A percentile compares a stretch with the other conserved stretches of the same genome.
phyloP scores from a whole-genome alignment of 2,329 filamentous ascomycete species.

The Ascochyta koolunga region DNA sequence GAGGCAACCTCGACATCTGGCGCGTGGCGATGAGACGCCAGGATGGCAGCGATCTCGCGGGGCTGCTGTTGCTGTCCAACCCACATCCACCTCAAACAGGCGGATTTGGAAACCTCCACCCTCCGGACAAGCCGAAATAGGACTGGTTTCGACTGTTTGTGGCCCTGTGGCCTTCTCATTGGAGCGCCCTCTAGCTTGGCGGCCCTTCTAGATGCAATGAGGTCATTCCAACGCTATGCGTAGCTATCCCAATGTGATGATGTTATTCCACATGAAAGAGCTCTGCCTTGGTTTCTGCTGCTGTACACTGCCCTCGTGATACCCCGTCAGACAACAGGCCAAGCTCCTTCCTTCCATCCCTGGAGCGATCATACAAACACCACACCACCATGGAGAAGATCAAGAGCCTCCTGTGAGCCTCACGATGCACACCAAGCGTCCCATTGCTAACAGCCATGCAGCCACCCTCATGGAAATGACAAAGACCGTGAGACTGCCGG shows the following conservation, averaged over 20 bases:
- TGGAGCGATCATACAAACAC: slow-evolving; percentile 16
- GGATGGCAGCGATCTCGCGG: slow-evolving; percentile 3
- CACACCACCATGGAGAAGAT: slow-evolving; percentile 51
- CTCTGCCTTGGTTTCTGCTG: slow-evolving; percentile 32
- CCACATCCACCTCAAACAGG: not conserved
- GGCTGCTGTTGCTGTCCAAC: slow-evolving; percentile 6
- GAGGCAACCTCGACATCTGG: not conserved
- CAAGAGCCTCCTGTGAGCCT: slow-evolving; percentile 51
- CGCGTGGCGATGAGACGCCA: not conserved
- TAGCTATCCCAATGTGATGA: slow-evolving; percentile 22
- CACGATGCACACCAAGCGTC: not conserved
- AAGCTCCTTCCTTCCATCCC: slow-evolving; percentile 7
- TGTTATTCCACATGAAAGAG: slow-evolving; percentile 20
- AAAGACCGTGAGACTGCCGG: slow-evolving; percentile 40
- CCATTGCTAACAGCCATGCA: slow-evolving; percentile 26
- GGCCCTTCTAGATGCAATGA: slow-evolving; percentile 6
- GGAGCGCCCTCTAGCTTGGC: slow-evolving; percentile 27
- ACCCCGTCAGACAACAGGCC: slow-evolving; percentile 1
- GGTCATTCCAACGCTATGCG: slow-evolving; percentile 13
- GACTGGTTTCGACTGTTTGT: slow-evolving; percentile 17
- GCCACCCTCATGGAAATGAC: slow-evolving; percentile 45
- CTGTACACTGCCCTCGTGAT: slow-evolving; percentile 3
- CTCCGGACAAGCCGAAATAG: slow-evolving; percentile 17
- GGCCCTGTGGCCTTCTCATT: slow-evolving; percentile 20
- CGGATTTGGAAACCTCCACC: slow-evolving; percentile 1